Percentiles rank a stretch among this genome's conserved stretches.
phyloP scores from a whole-genome alignment of 2,329 filamentous ascomycete species.

The Lojkania enalia region DNA sequence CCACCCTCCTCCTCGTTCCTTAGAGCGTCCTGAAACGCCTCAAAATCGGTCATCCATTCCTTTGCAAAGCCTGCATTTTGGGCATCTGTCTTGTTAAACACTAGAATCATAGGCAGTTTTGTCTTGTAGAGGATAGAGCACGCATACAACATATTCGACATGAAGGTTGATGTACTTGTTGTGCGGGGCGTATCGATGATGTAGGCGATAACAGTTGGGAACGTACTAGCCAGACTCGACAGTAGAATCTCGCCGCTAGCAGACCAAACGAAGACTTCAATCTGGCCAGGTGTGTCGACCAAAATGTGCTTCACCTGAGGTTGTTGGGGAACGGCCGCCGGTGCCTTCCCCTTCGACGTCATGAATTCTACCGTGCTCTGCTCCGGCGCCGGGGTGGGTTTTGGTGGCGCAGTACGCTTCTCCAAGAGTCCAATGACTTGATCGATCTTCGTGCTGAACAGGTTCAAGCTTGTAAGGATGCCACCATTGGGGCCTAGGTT shows the following conservation, averaged over 20 bases:
- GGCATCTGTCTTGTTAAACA: slow-evolving; percentile 99
- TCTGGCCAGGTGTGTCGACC: slow-evolving; percentile 95
- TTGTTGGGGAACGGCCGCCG: slow-evolving; percentile 48
- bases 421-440: slow-evolving; percentile 88
- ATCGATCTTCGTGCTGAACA: slow-evolving; percentile 98
- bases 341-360: slow-evolving; percentile 34
- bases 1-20: slow-evolving; percentile 77
- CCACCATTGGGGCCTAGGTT: slow-evolving; percentile 96
- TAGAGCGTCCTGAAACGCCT: slow-evolving; percentile 88
- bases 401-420: slow-evolving; percentile 72
- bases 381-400: slow-evolving; percentile 27
- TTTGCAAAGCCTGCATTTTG: slow-evolving; percentile 89
- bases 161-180: slow-evolving; percentile 92
- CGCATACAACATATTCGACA: slow-evolving; percentile 99
- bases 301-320: slow-evolving; percentile 76
- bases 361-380: slow-evolving; percentile 42
- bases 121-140: slow-evolving; percentile 99
- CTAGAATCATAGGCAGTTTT: slow-evolving; percentile 95
- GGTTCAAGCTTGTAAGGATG: slow-evolving; percentile 91
- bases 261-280: slow-evolving; percentile 98
- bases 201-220: slow-evolving; percentile 96
- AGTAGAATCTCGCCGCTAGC: slow-evolving; percentile 92
- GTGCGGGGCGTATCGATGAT: slow-evolving; percentile 96
- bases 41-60: slow-evolving; percentile 99
- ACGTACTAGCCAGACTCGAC: slow-evolving; percentile 87